Percentiles rank a stretch among this genome's conserved stretches.
Evolutionary conservation across 306 rosid genomes (phyloP).

Genomic region (Canavalia ensiformis): DNA sequence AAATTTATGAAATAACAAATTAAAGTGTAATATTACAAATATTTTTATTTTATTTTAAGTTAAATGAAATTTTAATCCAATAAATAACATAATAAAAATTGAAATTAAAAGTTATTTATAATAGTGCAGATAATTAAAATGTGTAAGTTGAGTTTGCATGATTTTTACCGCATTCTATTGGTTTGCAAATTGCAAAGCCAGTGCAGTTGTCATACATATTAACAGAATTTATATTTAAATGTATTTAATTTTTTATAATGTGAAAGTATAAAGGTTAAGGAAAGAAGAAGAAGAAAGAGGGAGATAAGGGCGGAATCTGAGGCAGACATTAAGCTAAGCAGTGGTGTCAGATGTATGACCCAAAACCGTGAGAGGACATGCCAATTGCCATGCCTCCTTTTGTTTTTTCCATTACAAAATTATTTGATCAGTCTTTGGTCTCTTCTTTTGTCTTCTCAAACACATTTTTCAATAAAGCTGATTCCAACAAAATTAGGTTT

Average conservation of each 20-base stretch:
- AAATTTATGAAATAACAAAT: too few species aligned
- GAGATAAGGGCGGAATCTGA: constrained; percentile 52
- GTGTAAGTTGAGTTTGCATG: constrained; percentile 35
- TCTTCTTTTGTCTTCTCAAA: constrained; percentile 60
- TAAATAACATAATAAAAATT: too few species aligned
- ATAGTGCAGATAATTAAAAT: neutral
- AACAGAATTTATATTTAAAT: too few species aligned
- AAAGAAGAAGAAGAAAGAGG: neutral
- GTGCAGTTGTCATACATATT: neutral
- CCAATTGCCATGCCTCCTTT: neutral
- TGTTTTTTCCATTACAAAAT: constrained; percentile 34
- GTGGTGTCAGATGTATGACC: constrained; percentile 54
- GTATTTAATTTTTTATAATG: too few species aligned
- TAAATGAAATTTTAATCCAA: too few species aligned
- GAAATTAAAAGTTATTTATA: too few species aligned
- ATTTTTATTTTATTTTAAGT: too few species aligned
- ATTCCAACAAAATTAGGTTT: constrained; percentile 43
- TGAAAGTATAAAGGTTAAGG: too few species aligned
- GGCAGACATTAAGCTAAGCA: neutral
- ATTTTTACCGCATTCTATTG: constrained; percentile 20
- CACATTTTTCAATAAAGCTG: constrained; percentile 59
- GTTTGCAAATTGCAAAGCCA: constrained; percentile 5
- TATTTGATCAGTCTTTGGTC: constrained; percentile 45
- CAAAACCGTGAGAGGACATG: constrained; percentile 33
- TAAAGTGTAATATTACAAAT: too few species aligned